Base-by-base conservation (phyloP, 2,329 filamentous ascomycete species). In the Elsinoe necatrix region DNA sequence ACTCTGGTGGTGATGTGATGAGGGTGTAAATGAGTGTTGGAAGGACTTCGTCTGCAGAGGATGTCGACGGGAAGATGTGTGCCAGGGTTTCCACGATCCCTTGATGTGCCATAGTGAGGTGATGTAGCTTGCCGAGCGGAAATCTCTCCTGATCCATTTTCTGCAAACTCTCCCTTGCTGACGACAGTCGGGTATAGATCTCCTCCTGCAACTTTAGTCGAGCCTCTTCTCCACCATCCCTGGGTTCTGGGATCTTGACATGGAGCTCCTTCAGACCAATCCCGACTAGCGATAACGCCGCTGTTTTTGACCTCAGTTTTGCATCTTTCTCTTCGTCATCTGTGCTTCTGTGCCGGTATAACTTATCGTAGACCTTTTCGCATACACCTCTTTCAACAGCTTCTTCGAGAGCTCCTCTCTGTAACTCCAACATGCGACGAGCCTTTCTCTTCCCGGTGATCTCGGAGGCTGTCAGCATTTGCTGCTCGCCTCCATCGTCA, bases 21-120 rank as follows among this genome's bases (percentile, higher is more conserved):
- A 98, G 80, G 0, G 90, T 89, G 73, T 95, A 98, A 60, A 98
- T 98, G 61, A 98, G 79, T 70, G 95, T 95, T 0, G 93, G 93
- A 69, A 98, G 84, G 56, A 98, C 95, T 72, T 97, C 93, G 67
- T 98, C 93, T 2, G 93, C 93, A 0, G 93, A 97, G 0, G 93
- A 95, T 0, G 81, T 81, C 0, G 91, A 81, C 7, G 82, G 80
- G 56, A 85, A 79, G 18, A 85, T 72, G 55, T 80, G 78, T 14
- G 81, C 84, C 16, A 86, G 69, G 3, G 90, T 91, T 69, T 97
- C 92, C 50, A 98, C 93, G 61, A 98, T 97, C 61, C 85, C 86
- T 74, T 95, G 95, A 71, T 97, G 93, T 2, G 89, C 88, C 37
- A 85, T 83, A 62, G 91, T 95, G 57, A 98, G 78, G 65, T 90